These are phyloP conservation scores for Protomyces pachydermus DNA, from an alignment of 1,139 yeast species.

Conservation along the genomic window DNA sequence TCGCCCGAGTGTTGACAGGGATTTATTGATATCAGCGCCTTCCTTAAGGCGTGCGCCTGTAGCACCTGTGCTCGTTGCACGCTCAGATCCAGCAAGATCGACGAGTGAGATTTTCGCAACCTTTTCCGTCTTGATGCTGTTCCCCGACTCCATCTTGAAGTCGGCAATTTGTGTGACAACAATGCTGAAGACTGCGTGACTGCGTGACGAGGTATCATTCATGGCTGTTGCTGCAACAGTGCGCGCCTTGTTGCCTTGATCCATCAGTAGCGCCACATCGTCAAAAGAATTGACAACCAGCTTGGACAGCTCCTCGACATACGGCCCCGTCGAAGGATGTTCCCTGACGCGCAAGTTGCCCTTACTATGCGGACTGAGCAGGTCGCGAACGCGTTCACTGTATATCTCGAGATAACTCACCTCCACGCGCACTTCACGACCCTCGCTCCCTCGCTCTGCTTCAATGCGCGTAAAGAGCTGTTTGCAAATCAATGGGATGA, in stretches of 20 bases:
- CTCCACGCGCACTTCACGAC: neutral
- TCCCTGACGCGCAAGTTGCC: conserved; percentile 50
- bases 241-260: conserved; percentile 43
- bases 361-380: conserved; percentile 39
- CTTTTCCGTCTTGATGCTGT: conserved; percentile 39
- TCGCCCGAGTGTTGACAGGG: conserved; percentile 69
- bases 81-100: conserved; percentile 78
- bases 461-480: conserved; percentile 51
- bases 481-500: conserved; percentile 56
- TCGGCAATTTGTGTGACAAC: conserved; percentile 47
- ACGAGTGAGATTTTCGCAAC: conserved; percentile 64
- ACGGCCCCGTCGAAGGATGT: conserved; percentile 55
- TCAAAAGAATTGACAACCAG: conserved; percentile 29
- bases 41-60: conserved; percentile 64
- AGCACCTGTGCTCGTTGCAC: conserved; percentile 59
- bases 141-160: conserved; percentile 34
- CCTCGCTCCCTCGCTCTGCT: conserved; percentile 26
- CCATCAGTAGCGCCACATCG: conserved; percentile 32
- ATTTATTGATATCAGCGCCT: conserved; percentile 69
- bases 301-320: conserved; percentile 49
- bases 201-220: conserved; percentile 66
- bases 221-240: conserved; percentile 65
- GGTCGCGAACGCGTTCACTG: conserved; percentile 63
- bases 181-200: conserved; percentile 72
- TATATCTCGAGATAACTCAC: conserved; percentile 51